Conservation (phyloP, 2,329 filamentous ascomycete genomes). For the Diaporthe sp. region DNA sequence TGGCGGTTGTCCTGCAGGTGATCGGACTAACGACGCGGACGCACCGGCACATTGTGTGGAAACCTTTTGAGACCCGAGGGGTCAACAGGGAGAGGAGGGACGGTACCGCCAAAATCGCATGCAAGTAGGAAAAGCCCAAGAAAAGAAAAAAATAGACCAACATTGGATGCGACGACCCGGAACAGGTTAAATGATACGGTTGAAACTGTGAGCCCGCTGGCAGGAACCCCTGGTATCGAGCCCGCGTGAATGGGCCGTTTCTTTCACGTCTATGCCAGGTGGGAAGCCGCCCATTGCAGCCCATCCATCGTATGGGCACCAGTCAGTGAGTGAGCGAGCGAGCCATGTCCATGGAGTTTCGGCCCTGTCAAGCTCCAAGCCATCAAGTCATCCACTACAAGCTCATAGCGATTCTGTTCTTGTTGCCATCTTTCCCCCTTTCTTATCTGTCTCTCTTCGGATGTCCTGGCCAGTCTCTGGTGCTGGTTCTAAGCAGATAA, state of each 20-base stretch:
- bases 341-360: not conserved
- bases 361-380: constrained; percentile 1
- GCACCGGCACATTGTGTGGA: constrained; percentile 20
- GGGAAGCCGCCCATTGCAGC: not conserved
- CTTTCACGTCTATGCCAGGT: not conserved
- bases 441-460: not conserved
- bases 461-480: not conserved
- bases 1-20: constrained; percentile 5
- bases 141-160: constrained; percentile 29
- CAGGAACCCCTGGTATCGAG: not conserved
- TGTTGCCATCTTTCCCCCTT: not conserved
- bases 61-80: constrained; percentile 18
- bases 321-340: constrained; percentile 6
- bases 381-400: not conserved
- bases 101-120: constrained; percentile 30
- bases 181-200: constrained; percentile 20
- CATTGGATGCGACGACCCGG: constrained; percentile 27
- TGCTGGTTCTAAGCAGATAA: not conserved
- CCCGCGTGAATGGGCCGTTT: not conserved
- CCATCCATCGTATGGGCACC: too few relatives aligned
- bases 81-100: constrained; percentile 12
- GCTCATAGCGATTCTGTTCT: not conserved
- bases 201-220: constrained; percentile 11
- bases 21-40: constrained; percentile 10
- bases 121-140: constrained; percentile 32